These are phyloP conservation scores for Auriscalpium microsporum DNA, from an alignment of 768 basidiomycete genomes.

Conservation along the genomic window DNA sequence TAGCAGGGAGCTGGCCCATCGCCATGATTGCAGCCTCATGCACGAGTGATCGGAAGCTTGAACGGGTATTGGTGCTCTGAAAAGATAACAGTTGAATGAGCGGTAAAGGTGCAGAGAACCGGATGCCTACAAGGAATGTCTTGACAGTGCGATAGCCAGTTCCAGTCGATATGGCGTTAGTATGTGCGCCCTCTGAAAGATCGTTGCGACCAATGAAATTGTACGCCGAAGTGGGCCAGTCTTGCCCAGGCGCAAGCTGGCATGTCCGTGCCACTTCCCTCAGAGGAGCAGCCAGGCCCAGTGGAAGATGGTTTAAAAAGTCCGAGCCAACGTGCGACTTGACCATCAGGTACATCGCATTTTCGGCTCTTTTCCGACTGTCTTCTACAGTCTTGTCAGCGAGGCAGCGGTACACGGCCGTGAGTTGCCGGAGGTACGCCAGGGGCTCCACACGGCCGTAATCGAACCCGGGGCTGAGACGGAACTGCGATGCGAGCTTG, in stretches of 20 bases:
- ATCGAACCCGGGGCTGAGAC: constrained; percentile 44
- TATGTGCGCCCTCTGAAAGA: constrained; percentile 54
- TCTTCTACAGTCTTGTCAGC: constrained; percentile 44
- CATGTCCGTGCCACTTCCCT: constrained; percentile 80
- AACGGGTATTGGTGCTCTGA: constrained; percentile 7
- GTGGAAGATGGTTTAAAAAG: constrained; percentile 48
- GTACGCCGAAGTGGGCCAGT: constrained; percentile 69
- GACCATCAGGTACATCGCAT: constrained; percentile 51
- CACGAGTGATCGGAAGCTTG: constrained; percentile 4
- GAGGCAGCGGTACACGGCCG: constrained; percentile 47
- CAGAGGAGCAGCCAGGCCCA: constrained; percentile 71
- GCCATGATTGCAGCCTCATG: constrained; percentile 26
- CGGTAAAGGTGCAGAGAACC: background rate
- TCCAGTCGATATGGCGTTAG: constrained; percentile 33
- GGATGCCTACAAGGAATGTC: constrained; percentile 44
- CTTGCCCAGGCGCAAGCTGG: constrained; percentile 64
- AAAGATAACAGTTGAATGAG: constrained; percentile 1
- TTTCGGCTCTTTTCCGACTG: constrained; percentile 58
- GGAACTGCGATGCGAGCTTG: constrained; percentile 39
- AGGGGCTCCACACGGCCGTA: constrained; percentile 60
- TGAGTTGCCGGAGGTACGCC: constrained; percentile 42
- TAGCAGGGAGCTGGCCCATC: constrained; percentile 45
- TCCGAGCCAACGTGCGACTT: constrained; percentile 35
- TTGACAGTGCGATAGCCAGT: constrained; percentile 51
- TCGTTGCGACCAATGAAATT: constrained; percentile 66